phyloP scores from a whole-genome alignment of 345 rosid species.

The Populus nigra region DNA sequence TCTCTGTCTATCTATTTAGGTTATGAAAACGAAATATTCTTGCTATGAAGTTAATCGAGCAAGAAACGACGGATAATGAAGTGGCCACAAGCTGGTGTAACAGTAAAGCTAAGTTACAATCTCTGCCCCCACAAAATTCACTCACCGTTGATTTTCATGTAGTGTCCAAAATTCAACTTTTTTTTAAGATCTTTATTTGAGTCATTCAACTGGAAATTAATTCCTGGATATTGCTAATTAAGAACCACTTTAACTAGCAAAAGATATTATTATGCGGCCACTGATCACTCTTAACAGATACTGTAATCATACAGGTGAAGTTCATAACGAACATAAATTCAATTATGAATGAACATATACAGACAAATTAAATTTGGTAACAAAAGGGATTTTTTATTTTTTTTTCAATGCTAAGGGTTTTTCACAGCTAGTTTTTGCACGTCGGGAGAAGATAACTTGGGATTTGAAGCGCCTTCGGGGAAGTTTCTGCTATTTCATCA shows the following conservation, averaged over 20 bases:
- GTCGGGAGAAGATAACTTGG: too few species aligned
- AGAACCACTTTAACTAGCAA: neutral
- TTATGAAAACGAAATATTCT: neutral
- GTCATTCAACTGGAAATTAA: neutral
- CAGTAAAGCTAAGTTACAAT: too few species aligned
- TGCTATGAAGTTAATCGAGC: neutral
- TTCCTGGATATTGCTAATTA: neutral
- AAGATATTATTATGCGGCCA: neutral
- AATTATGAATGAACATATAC: neutral
- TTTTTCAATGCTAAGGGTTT: too few species aligned
- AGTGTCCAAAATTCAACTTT: neutral
- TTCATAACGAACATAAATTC: neutral
- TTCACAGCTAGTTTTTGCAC: too few species aligned
- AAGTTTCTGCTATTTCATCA: neutral
- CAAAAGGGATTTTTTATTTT: neutral
- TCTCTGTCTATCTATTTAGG: neutral
- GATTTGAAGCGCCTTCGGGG: neutral
- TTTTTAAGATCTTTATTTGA: neutral
- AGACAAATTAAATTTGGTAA: neutral
- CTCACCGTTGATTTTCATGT: neutral
- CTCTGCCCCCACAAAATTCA: too few species aligned
- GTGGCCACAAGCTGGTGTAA: neutral
- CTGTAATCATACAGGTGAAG: neutral
- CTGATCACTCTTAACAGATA: neutral
- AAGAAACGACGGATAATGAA: neutral